Percentiles rank a stretch among this genome's conserved stretches.
Conservation (phyloP, 306 rosid species). For the Crataegus laevigata region DNA sequence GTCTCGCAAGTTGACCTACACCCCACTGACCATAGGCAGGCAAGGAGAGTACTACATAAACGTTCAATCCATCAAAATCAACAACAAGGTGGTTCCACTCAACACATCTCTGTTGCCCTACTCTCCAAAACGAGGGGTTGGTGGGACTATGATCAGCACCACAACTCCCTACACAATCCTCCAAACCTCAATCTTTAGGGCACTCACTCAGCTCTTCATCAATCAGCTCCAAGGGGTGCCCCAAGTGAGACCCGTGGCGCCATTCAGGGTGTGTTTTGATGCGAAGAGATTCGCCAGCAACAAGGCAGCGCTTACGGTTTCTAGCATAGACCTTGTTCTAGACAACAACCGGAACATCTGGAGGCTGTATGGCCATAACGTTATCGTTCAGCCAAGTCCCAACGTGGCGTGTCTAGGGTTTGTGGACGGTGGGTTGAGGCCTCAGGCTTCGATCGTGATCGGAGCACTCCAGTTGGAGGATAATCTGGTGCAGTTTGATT, state of each 20-base stretch:
- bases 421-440: slow-evolving; percentile 35
- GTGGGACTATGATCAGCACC: slow-evolving; percentile 36
- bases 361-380: slow-evolving; percentile 34
- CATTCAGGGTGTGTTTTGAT: slow-evolving; percentile 43
- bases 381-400: slow-evolving; percentile 21
- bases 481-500: slow-evolving; percentile 32
- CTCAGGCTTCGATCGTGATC: slow-evolving; percentile 22
- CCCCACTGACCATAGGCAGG: slow-evolving; percentile 29
- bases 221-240: slow-evolving; percentile 10
- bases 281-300: not conserved
- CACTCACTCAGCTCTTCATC: slow-evolving; percentile 16
- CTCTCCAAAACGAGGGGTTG: not conserved
- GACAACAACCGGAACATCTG: slow-evolving; percentile 18
- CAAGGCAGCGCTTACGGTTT: slow-evolving; percentile 8
- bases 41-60: slow-evolving; percentile 40
- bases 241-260: slow-evolving; percentile 26
- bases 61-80: slow-evolving; percentile 25
- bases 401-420: slow-evolving; percentile 43
- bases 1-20: slow-evolving; percentile 16
- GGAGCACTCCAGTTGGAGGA: slow-evolving; percentile 45
- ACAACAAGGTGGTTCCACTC: slow-evolving; percentile 18
- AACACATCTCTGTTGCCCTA: not conserved
- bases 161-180: slow-evolving; percentile 34
- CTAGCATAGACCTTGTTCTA: slow-evolving; percentile 35
- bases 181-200: slow-evolving; percentile 21